Evolutionary conservation across 2,329 filamentous ascomycete species (phyloP).

Genomic region (Canariomyces notabilis): DNA sequence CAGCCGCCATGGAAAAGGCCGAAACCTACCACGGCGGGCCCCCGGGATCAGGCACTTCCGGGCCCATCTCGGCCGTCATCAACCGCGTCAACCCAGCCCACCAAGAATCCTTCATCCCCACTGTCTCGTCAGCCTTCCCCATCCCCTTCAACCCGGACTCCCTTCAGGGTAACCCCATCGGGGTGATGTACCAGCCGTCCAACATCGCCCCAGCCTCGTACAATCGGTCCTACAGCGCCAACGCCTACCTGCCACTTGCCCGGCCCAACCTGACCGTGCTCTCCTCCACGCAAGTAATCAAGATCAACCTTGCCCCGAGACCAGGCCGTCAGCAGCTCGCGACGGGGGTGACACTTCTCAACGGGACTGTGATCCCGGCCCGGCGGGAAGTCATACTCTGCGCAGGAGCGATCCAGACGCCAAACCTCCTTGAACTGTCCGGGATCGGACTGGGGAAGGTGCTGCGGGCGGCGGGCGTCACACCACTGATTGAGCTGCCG

Average conservation of each 20-base stretch:
- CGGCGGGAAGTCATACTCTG: conserved; percentile 32
- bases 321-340: conserved; percentile 11
- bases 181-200: conserved; percentile 45
- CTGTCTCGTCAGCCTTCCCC: conserved; percentile 42
- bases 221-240: conserved; percentile 43
- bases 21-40: conserved; percentile 24
- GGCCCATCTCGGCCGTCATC: conserved; percentile 27
- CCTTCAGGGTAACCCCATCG: conserved; percentile 45
- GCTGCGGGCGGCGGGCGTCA: conserved; percentile 42
- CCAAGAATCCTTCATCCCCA: conserved; percentile 40
- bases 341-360: conserved; percentile 23
- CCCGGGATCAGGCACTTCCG: conserved; percentile 15
- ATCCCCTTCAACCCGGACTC: conserved; percentile 38
- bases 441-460: conserved; percentile 49
- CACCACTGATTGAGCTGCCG: conserved; percentile 47
- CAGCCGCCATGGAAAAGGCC: conserved; percentile 23
- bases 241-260: conserved; percentile 39
- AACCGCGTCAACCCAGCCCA: conserved; percentile 41
- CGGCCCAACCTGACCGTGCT: conserved; percentile 39
- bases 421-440: conserved; percentile 52
- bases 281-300: conserved; percentile 33
- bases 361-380: conserved; percentile 27
- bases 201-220: conserved; percentile 44
- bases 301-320: conserved; percentile 31
- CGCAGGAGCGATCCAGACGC: conserved; percentile 49